Conservation (phyloP, 805 yeast species). For the Schwanniomyces sp. region DNA sequence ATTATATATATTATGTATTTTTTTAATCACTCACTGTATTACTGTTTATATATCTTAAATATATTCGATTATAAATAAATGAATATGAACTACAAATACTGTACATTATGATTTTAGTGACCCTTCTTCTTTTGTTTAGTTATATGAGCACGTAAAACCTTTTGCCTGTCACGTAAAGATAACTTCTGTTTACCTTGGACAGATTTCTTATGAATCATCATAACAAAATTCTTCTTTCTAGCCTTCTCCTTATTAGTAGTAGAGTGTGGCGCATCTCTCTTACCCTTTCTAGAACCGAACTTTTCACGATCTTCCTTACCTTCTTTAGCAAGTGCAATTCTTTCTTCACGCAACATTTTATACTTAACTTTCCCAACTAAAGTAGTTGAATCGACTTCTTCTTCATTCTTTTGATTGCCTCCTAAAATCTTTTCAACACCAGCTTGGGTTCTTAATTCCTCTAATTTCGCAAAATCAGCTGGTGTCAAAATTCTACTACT, state of each 20-base stretch:
- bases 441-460: constrained; percentile 81
- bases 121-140: constrained; percentile 90
- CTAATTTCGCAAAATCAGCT: constrained; percentile 94
- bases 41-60: neutral
- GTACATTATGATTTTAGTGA: constrained; percentile 27
- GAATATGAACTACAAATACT: neutral
- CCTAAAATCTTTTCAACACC: constrained; percentile 83
- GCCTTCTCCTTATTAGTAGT: constrained; percentile 96
- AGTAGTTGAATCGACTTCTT: constrained; percentile 74
- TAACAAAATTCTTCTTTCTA: constrained; percentile 96
- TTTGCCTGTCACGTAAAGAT: constrained; percentile 89
- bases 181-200: constrained; percentile 92
- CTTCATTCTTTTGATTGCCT: constrained; percentile 62
- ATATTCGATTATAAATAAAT: neutral
- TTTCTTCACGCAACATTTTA: constrained; percentile 87
- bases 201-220: constrained; percentile 94
- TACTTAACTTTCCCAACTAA: constrained; percentile 78
- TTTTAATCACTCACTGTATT: constrained; percentile 2
- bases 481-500: constrained; percentile 88
- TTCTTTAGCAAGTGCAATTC: constrained; percentile 81
- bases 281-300: constrained; percentile 86
- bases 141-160: constrained; percentile 80
- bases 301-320: constrained; percentile 93
- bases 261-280: constrained; percentile 71
- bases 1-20: neutral